phyloP scores from a whole-genome alignment of 2,329 filamentous ascomycete species.

The Dactylellina cionopaga region DNA sequence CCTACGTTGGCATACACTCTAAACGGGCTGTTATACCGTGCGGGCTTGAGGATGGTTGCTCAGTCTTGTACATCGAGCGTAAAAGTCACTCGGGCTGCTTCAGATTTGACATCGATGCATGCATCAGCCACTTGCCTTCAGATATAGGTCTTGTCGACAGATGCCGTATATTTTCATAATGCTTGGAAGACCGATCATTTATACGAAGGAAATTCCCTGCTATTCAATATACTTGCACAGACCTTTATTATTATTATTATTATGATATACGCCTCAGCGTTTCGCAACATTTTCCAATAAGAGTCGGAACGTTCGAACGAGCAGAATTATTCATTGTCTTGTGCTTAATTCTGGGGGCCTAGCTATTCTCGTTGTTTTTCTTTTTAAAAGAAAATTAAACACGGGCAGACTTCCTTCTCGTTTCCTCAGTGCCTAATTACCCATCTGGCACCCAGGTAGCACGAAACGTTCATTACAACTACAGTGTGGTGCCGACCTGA shows the following conservation, averaged over 20 bases:
- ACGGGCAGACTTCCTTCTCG: background rate
- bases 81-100: constrained; percentile 23
- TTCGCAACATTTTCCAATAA: constrained; percentile 30
- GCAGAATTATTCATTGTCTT: constrained; percentile 2
- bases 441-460: constrained; percentile 32
- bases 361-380: too few relatives aligned
- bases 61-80: constrained; percentile 20
- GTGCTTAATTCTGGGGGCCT: too few relatives aligned
- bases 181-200: too few relatives aligned
- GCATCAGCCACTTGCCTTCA: constrained; percentile 45
- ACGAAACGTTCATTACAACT: constrained; percentile 7
- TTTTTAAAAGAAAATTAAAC: constrained; percentile 24
- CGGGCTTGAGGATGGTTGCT: constrained; percentile 11
- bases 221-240: constrained; percentile 30
- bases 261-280: constrained; percentile 31
- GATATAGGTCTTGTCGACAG: constrained; percentile 25
- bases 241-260: too few relatives aligned
- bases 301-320: background rate
- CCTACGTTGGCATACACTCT: background rate
- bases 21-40: background rate
- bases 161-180: background rate
- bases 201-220: too few relatives aligned
- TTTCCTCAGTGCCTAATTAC: constrained; percentile 43
- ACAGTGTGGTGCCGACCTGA: too few relatives aligned
- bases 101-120: background rate